These are phyloP conservation scores for Termitomyces sp. DNA, from an alignment of 768 basidiomycete genomes.

Conservation along the genomic window DNA sequence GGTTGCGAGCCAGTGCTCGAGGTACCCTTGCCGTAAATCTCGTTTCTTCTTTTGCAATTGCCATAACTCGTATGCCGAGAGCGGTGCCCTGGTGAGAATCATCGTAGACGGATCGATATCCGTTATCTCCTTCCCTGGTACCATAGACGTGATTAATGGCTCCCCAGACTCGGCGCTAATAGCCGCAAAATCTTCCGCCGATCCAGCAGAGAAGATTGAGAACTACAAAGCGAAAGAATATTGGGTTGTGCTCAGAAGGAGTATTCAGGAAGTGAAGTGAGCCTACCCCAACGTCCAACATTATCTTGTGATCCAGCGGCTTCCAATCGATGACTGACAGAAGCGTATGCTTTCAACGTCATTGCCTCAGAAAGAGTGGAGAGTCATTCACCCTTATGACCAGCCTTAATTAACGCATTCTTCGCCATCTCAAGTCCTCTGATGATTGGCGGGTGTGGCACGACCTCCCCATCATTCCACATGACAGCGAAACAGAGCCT, in stretches of 20 bases:
- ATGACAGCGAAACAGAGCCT: conserved; percentile 55
- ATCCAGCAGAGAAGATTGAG: not conserved
- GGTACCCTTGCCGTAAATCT: conserved; percentile 50
- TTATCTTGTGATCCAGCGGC: conserved; percentile 47
- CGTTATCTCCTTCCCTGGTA: conserved; percentile 18
- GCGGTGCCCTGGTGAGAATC: not conserved
- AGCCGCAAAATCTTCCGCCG: conserved; percentile 19
- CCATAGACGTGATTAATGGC: conserved; percentile 50
- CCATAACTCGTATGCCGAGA: conserved; percentile 59
- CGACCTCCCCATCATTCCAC: conserved; percentile 60
- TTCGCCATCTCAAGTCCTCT: conserved; percentile 57
- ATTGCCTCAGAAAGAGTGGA: not conserved
- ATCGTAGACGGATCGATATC: not conserved
- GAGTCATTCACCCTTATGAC: conserved; percentile 53
- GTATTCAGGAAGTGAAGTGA: not conserved
- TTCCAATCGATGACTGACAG: conserved; percentile 68
- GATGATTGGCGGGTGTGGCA: conserved; percentile 61
- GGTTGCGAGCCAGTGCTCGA: conserved; percentile 62
- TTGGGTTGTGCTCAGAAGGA: not conserved
- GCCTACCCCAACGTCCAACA: conserved; percentile 39
- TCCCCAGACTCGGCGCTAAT: conserved; percentile 42
- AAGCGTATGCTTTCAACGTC: not conserved
- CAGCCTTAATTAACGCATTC: conserved; percentile 52
- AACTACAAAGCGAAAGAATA: not conserved
- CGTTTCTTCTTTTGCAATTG: conserved; percentile 52